Evolutionary conservation across 768 basidiomycete species (phyloP), one percentile per base, ranked within the genome.

Genomic region (Tulasnella sp.): DNA sequence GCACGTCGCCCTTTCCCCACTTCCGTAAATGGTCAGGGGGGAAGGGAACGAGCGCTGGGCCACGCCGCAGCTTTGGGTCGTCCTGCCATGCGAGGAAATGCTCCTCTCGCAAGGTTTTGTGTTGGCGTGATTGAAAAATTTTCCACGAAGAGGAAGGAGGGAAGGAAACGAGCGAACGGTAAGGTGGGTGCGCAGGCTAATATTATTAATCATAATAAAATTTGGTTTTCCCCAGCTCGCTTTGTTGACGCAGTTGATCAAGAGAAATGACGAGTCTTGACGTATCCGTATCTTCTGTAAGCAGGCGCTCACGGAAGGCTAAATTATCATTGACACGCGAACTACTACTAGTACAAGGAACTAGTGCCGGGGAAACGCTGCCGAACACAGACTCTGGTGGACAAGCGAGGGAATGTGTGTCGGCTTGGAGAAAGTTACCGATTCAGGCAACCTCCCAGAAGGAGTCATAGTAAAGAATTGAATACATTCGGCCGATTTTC

Each of bases 401-500:
- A 67, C 16, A 6, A 26, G 32, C 15, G 32, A 67, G 61, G n/a
- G 61, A 32, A 67, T 26, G 29, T 16, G 29, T 29, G 61, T 67
- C 6, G 1, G 29, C 55, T 26, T 57, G 7, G 29, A 16, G 16
- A 16, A 32, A 18, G 29, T 67, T 35, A 1, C 61, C 61, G 61
- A 67, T 15, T 35, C 29, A 35, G 61, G 61, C n/a, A 67, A 67
- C n/a, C 61, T 18, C 29, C 26, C 5, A 67, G 61, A 67, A 67
- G 61, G 61, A 67, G 61, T 67, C 61, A 67, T 67, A 5, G 6
- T 9, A n/a, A 67, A 67, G 26, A 16, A 29, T 26, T 67, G 61
- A 67, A 67, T 67, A 67, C 61, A 67, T 67, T 67, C 61, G 61
- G 61, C 61, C 61, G 61, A 67, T 67, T 67, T 57, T 35, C 5